Percentiles rank a stretch among this genome's conserved stretches.
phyloP scores from a whole-genome alignment of 352 stramenopile species.

The Phytophthora rubi region DNA sequence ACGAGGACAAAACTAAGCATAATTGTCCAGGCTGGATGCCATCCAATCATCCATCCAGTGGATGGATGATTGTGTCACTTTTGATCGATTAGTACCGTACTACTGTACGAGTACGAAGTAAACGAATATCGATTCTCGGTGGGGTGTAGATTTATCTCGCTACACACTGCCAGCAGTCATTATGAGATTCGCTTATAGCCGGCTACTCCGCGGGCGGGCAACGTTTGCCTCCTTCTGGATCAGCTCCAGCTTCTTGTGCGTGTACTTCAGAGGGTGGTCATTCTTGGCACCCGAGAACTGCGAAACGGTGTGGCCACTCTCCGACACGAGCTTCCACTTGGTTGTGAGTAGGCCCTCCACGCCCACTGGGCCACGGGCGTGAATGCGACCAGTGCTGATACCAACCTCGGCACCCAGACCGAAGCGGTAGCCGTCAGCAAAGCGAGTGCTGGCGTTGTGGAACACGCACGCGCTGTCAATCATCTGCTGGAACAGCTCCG shows the following conservation, averaged over 20 bases:
- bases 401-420: conserved; percentile 98
- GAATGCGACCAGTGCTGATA: conserved; percentile 97
- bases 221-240: conserved; percentile 68
- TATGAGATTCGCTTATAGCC: conserved; percentile 50
- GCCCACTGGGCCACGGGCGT: conserved; percentile 95
- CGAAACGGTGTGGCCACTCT: conserved; percentile 83
- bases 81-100: no score
- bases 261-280: conserved; percentile 68
- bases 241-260: conserved; percentile 76
- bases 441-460: conserved; percentile 97
- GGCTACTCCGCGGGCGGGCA: conserved; percentile 72
- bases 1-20: no score
- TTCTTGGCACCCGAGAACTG: conserved; percentile 59
- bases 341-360: conserved; percentile 97
- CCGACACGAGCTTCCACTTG: conserved; percentile 96
- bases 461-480: conserved; percentile 98
- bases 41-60: no score
- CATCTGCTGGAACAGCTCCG: conserved; percentile 73
- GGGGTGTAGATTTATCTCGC: neutral
- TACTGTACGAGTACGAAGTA: neutral
- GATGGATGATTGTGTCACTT: no score
- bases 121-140: conserved; percentile 9
- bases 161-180: neutral
- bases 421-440: conserved; percentile 97
- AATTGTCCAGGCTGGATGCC: no score